Evolutionary conservation across 1,139 yeast genomes (phyloP), one percentile per base, ranked within the genome.

Genomic region (Yamadazyma triangularis): DNA sequence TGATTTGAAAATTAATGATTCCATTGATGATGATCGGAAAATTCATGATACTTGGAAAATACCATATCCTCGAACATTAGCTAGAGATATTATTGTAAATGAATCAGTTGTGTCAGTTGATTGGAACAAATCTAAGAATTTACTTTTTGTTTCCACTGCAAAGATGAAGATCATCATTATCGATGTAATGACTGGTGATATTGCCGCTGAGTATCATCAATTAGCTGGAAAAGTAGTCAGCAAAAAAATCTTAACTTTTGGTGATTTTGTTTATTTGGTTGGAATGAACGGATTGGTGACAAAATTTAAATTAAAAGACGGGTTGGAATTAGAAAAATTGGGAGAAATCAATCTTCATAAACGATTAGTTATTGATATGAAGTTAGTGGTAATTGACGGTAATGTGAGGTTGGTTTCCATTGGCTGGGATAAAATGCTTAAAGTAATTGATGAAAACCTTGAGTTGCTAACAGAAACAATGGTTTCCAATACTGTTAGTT

Each of bases 351-450:
- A 50, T 30, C 53, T 56, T 3, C 72, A 66, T 34, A 41, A 45
- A 20, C 45, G 67, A 25, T 44, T 67, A 10, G 51, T 65, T 8
- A 47, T 59, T 4, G 71, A 63, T 36, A 55, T 55, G 25, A 58
- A 47, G 33, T 32, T 34, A 24, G 39, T 56, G 3, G 23, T 14
- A 4, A 41, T 44, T 18, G 34, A 43, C 0, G 44, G 37, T 2
- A 37, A 42, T 1, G 60, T 60, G 13, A 69, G 60, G 41, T 40
- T 82, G 19, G 67, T 73, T 9, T 72, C 85, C 1, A 57, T 79
- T 31, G 88, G 91, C 2, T 73, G 82, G 70, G 93, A 84, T 51
- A 65, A 58, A 32, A 53, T 74, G 8, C 63, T 67, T 27, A 50
- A 48, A 27, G 34, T 78, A 4, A 40, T 43, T 1, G 31, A 50